These are phyloP conservation scores for Coemansia asiatica DNA, from an alignment of 192 early-diverging fungal species.

Conservation along the genomic window DNA sequence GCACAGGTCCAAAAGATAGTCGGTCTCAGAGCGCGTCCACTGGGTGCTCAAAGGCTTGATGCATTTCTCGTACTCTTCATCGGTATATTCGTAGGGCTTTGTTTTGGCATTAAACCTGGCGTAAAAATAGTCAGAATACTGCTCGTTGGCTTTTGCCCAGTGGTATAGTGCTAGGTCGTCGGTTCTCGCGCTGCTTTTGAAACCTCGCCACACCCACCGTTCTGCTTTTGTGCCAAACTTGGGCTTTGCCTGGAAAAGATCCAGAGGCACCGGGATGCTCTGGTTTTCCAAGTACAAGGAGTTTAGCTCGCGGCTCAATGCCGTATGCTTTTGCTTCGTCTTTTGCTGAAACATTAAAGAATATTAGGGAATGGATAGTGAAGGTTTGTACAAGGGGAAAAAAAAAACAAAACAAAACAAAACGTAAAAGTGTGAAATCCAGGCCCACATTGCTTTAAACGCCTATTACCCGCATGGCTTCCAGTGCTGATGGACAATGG, in stretches of 20 bases:
- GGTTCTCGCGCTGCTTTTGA: slow-evolving; percentile 73
- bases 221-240: slow-evolving; percentile 66
- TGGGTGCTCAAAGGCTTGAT: slow-evolving; percentile 62
- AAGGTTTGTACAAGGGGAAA: not conserved
- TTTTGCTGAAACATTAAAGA: slow-evolving; percentile 14
- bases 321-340: slow-evolving; percentile 27
- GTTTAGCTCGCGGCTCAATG: slow-evolving; percentile 47
- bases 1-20: slow-evolving; percentile 76
- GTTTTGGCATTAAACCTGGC: slow-evolving; percentile 75
- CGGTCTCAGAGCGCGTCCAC: slow-evolving; percentile 86
- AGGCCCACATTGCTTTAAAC: not conserved
- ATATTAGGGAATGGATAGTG: not conserved
- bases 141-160: slow-evolving; percentile 76
- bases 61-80: slow-evolving; percentile 82
- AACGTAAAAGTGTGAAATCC: not conserved
- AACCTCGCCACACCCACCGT: slow-evolving; percentile 68
- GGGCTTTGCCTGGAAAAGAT: slow-evolving; percentile 65
- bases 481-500: not conserved
- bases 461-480: not conserved
- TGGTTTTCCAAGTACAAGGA: slow-evolving; percentile 54
- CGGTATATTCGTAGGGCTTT: slow-evolving; percentile 68
- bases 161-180: slow-evolving; percentile 74
- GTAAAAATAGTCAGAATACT: slow-evolving; percentile 71
- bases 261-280: slow-evolving; percentile 38
- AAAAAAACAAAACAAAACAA: slow-evolving; percentile 6